Evolutionary conservation across 2,329 filamentous ascomycete genomes (phyloP), one percentile per base, ranked within the genome.

Genomic region (Paecilomyces fulvus): DNA sequence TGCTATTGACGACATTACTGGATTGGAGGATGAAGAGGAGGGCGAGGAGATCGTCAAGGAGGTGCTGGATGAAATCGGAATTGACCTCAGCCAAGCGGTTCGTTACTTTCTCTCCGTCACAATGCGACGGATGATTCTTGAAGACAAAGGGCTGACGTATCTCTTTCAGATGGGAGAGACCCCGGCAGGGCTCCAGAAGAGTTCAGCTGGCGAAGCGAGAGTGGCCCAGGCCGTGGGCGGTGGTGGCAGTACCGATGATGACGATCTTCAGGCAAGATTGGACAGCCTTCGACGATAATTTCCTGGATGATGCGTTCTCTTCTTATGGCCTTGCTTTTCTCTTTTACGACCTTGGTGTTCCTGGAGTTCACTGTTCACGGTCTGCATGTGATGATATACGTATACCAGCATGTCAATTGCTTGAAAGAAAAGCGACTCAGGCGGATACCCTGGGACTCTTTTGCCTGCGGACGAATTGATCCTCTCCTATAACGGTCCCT

Each of bases 1-100:
- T 73, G 92, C 91, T 20, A 94, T 99, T 58, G 94, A 99, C 70
- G 94, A 99, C 71, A 92, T 92, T 52, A 96, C 94, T 66, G 94
- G 95, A 23, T 79, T 95, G 37, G 85, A 87, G 56, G 85, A 95
- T 59, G 94, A 99, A 68, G 94, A 96, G 65, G 94, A 97, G 72
- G 90, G 92, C 31, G 94, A 99, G 65, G 94, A 99, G 71, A 89
- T 97, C 11, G 91, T 99, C 31, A 95, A 96, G 66, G 91, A 96
- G 74, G 90, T 99, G 4, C 75, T 99, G 66, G 94, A 97, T 69
- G 94, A 97, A 75, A 96, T 99, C 70, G 94, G 94, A 54, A 86
- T 99, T 30, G 92, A 99, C 68, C 81, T 97, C 57, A 91, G 88
- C 65, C 89, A 94, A 75, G 81, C 89, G 64, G 92, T 97, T 80